These are phyloP conservation scores for Clarireedia homoeocarpa DNA, from an alignment of 2,329 filamentous ascomycete genomes.

Conservation along the genomic window DNA sequence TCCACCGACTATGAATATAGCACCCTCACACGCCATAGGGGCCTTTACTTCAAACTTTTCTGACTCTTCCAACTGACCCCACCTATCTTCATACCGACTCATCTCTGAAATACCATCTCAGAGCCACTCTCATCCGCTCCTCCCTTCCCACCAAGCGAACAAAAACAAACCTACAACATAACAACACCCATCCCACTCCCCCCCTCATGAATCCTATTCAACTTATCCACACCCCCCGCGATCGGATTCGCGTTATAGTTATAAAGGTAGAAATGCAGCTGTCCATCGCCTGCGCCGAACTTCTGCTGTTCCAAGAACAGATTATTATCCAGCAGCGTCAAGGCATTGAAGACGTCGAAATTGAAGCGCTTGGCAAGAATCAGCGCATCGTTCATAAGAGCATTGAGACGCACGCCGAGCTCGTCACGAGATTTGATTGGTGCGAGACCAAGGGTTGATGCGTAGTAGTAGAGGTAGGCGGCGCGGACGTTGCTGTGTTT, in stretches of 20 bases:
- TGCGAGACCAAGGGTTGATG: constrained; percentile 67
- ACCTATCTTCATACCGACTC: too few species aligned
- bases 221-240: constrained; percentile 72
- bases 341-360: constrained; percentile 95
- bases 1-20: too few species aligned
- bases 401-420: constrained; percentile 73
- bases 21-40: too few species aligned
- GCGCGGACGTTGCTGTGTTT: constrained; percentile 76
- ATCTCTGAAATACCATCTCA: too few species aligned
- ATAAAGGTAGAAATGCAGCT: constrained; percentile 94
- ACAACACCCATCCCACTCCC: constrained; percentile 87
- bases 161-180: constrained; percentile 48
- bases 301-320: constrained; percentile 91
- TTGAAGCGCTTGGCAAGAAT: constrained; percentile 75
- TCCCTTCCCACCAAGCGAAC: neutral
- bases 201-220: constrained; percentile 68
- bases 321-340: constrained; percentile 88
- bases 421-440: constrained; percentile 45
- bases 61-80: too few species aligned
- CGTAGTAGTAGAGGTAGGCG: constrained; percentile 97
- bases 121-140: neutral
- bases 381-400: constrained; percentile 74
- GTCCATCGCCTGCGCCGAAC: constrained; percentile 89
- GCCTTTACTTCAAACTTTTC: too few species aligned
- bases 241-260: constrained; percentile 91